Evolutionary conservation across 2,329 filamentous ascomycete genomes (phyloP).

Genomic region (Thelonectria olida): DNA sequence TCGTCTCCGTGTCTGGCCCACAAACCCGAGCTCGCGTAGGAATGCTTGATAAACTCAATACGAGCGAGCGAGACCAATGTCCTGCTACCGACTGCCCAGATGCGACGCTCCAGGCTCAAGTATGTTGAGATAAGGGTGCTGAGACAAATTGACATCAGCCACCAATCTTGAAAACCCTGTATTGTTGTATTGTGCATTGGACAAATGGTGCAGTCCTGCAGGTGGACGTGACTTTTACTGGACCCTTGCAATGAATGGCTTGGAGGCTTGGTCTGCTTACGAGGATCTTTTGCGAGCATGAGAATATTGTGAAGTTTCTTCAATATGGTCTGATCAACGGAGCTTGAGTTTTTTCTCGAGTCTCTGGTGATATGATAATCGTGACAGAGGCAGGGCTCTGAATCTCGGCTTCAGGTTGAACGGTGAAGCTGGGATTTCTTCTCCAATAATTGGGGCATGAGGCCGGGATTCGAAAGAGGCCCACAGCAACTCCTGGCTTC

Average conservation of each 20-base stretch:
- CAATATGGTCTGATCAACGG: not conserved
- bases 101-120: too few species aligned
- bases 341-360: not conserved
- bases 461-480: too few species aligned
- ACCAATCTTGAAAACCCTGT: not conserved
- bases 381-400: not conserved
- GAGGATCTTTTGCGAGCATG: not conserved
- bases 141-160: not conserved
- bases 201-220: too few species aligned
- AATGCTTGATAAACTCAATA: not conserved
- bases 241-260: not conserved
- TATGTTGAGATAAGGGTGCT: too few species aligned
- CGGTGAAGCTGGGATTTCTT: constrained; percentile 1
- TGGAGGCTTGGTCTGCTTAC: not conserved
- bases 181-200: too few species aligned
- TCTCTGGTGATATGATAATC: too few species aligned
- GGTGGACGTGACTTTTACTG: not conserved
- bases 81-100: too few species aligned
- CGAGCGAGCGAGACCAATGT: too few species aligned
- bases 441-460: not conserved
- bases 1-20: not conserved
- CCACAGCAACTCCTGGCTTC: not conserved
- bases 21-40: too few species aligned
- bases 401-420: not conserved
- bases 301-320: not conserved